Percentiles rank a stretch among this genome's conserved stretches.
These are phyloP conservation scores for Debaryomyces tyrocola DNA, from an alignment of 805 yeast species.

Conservation along the genomic window DNA sequence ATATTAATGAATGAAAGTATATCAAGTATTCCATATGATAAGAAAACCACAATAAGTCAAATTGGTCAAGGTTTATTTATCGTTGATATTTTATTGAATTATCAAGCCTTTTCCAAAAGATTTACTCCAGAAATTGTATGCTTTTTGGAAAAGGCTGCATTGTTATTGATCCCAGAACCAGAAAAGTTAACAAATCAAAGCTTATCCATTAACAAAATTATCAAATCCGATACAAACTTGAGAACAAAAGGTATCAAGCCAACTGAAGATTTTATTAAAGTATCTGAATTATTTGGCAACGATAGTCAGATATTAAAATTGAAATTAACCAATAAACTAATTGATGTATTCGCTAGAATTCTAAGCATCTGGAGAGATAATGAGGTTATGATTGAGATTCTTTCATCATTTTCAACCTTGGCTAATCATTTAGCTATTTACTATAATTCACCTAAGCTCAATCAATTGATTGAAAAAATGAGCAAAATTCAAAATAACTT, in stretches of 20 bases:
- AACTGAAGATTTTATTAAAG: constrained; percentile 11
- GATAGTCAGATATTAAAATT: constrained; percentile 20
- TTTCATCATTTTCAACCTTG: constrained; percentile 45
- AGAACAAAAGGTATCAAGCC: not conserved
- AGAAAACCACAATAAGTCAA: constrained; percentile 30
- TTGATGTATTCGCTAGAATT: constrained; percentile 30
- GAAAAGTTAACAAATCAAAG: constrained; percentile 7
- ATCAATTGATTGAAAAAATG: constrained; percentile 50
- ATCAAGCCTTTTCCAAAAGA: constrained; percentile 80
- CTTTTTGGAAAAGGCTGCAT: constrained; percentile 55
- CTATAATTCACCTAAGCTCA: constrained; percentile 29
- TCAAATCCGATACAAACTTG: constrained; percentile 15
- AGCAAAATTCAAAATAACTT: constrained; percentile 42
- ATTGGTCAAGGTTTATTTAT: constrained; percentile 64
- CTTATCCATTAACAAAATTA: constrained; percentile 9
- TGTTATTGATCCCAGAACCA: constrained; percentile 44
- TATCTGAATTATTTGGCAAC: constrained; percentile 9
- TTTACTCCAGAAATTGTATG: constrained; percentile 74
- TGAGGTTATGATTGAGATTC: constrained; percentile 59
- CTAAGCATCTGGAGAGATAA: constrained; percentile 59
- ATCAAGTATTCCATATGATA: constrained; percentile 31
- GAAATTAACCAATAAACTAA: constrained; percentile 32
- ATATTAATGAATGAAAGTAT: constrained; percentile 72
- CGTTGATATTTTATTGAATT: constrained; percentile 63
- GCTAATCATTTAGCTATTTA: constrained; percentile 39